Base-by-base conservation (phyloP, 1,139 yeast species). In the Pichia sp. region DNA sequence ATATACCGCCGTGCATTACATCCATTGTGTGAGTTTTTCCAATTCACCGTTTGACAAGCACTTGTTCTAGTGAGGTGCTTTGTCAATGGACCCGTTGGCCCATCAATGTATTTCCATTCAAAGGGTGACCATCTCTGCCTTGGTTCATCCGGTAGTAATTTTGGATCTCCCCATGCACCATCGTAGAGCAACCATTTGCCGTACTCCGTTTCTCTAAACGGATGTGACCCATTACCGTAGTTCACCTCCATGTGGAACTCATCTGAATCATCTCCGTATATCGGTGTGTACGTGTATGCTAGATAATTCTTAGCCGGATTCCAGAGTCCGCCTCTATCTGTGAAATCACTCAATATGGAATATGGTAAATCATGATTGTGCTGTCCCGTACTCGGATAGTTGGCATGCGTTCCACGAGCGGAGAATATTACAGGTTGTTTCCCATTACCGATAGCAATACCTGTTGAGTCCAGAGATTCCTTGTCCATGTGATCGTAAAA, bases 331-430 rank as follows among this genome's bases (percentile, higher is more conserved):
- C 98, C 98, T 32, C 96, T 66, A 56, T 91, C 97, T 1, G 97
- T 86, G 58, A 86, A 91, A 60, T 91, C 98, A 32, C 87, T 77
- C 34, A 91, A 64, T 42, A 93, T 87, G 39, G 85, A 83, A 59
- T 84, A 86, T 0, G 98, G 98, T 37, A 87, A 69, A 58, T 91
- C 97, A 57, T 88, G 97, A 1, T 96, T 80, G 56, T 88, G 95
- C 53, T 88, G 95, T 1, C 98, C 98, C 0, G 83, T 91, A n/a
- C 94, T 75, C 0, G 93, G 94, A 55, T 91, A 91, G 58, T 88
- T 88, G 13, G 97, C 97, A 60, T 91, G 98, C 0, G 98, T 91
- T 0, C 98, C 98, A 45, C 96, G 66, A 0, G 96, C 96, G 27
- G 94, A 76, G 57, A 83, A 91, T 2, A 91, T 72, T 13, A 87